Conservation (phyloP, 805 yeast species). For the Priceomyces melissophilus region DNA sequence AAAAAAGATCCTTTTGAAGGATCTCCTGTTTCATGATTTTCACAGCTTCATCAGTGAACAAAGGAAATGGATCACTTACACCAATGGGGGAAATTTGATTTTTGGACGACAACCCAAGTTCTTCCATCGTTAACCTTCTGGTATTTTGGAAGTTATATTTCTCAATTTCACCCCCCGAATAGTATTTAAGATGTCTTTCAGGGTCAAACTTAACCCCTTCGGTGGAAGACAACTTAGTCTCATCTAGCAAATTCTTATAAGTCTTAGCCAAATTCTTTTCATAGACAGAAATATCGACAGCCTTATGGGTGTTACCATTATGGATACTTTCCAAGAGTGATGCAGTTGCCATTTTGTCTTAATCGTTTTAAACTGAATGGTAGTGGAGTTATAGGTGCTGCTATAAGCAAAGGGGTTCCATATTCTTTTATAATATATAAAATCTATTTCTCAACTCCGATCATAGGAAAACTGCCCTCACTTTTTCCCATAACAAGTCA, state of each 20-base stretch:
- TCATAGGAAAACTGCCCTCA: no score
- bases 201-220: slow-evolving; percentile 27
- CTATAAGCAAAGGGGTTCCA: neutral
- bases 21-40: slow-evolving; percentile 57
- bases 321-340: slow-evolving; percentile 29
- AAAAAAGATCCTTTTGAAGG: slow-evolving; percentile 43
- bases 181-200: slow-evolving; percentile 25
- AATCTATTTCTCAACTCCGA: no score
- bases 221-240: slow-evolving; percentile 1
- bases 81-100: slow-evolving; percentile 54
- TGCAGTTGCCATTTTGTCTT: slow-evolving; percentile 23
- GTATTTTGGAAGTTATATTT: slow-evolving; percentile 20
- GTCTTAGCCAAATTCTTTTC: slow-evolving; percentile 28
- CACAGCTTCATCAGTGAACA: slow-evolving; percentile 59
- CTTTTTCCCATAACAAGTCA: no score
- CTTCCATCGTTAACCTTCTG: slow-evolving; percentile 41
- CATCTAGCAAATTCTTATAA: slow-evolving; percentile 12
- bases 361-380: neutral
- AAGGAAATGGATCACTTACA: slow-evolving; percentile 57
- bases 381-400: neutral
- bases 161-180: slow-evolving; percentile 17
- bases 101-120: slow-evolving; percentile 43
- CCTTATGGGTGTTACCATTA: slow-evolving; percentile 36
- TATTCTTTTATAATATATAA: neutral
- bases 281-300: slow-evolving; percentile 30